Evolutionary conservation across 805 yeast genomes (phyloP).

Genomic region (Metschnikowia bowlesiae): DNA sequence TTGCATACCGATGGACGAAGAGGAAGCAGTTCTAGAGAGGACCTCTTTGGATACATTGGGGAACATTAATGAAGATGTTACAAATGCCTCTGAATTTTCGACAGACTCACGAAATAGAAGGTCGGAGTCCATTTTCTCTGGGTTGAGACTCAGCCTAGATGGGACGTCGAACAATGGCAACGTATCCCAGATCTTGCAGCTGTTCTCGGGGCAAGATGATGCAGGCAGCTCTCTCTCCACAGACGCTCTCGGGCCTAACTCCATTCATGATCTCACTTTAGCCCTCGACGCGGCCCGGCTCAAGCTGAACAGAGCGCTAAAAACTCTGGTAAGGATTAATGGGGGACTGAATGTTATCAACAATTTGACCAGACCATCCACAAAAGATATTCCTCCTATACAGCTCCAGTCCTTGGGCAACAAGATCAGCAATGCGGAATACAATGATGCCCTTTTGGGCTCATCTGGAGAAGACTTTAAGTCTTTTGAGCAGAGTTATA

Average conservation of each 20-base stretch:
- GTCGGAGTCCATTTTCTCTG: conserved; percentile 16
- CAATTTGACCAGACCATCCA: conserved; percentile 63
- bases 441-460: conserved; percentile 18
- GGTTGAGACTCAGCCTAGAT: conserved; percentile 15
- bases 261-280: conserved; percentile 71
- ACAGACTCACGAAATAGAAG: conserved; percentile 9
- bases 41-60: conserved; percentile 15
- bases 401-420: conserved; percentile 39
- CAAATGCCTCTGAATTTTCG: conserved; percentile 13
- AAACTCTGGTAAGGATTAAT: conserved; percentile 33
- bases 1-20: conserved; percentile 11
- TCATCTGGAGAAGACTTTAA: conserved; percentile 25
- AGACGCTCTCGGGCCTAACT: conserved; percentile 66
- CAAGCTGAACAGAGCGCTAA: conserved; percentile 30
- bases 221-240: conserved; percentile 23
- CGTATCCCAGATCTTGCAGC: conserved; percentile 15
- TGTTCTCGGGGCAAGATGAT: conserved; percentile 14
- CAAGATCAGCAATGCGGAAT: conserved; percentile 22
- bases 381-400: conserved; percentile 80
- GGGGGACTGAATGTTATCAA: conserved; percentile 41
- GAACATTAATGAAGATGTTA: conserved; percentile 16
- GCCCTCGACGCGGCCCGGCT: conserved; percentile 47
- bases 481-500: conserved; percentile 36
- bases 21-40: conserved; percentile 10
- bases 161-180: conserved; percentile 10